Conservation (phyloP, 345 rosid species). For the Ceriops tagal region DNA sequence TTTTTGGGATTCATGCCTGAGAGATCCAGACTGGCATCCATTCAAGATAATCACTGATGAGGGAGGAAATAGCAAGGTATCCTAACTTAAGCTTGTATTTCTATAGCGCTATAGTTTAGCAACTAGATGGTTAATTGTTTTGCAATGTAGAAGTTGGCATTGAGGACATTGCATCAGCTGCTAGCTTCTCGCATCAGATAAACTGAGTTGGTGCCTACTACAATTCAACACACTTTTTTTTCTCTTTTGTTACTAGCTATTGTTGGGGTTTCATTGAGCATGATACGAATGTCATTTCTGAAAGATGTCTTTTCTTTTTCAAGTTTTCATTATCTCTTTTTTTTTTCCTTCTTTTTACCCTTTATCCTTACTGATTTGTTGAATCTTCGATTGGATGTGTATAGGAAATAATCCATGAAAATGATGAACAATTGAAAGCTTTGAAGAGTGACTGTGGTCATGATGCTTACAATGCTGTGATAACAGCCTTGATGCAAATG, state of each 20-base stretch:
- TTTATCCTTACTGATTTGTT: neutral
- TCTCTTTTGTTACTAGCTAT: neutral
- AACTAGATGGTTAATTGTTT: neutral
- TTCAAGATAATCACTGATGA: conserved; percentile 32
- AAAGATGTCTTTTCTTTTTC: neutral
- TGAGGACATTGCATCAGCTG: neutral
- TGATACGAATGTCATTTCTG: neutral
- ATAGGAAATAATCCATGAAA: conserved; percentile 38
- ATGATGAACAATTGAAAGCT: conserved; percentile 38
- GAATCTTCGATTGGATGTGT: neutral
- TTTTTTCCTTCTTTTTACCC: too few species aligned
- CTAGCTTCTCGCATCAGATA: too few species aligned
- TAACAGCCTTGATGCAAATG: conserved; percentile 30
- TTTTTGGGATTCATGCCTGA: conserved; percentile 38
- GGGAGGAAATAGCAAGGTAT: conserved; percentile 34
- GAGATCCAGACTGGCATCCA: conserved; percentile 52
- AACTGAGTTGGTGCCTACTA: too few species aligned
- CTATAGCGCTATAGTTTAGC: too few species aligned
- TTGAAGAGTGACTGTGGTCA: conserved; percentile 36
- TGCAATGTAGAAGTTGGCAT: neutral
- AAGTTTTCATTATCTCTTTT: neutral
- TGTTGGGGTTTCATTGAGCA: neutral
- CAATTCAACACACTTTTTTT: neutral
- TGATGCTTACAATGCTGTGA: conserved; percentile 35
- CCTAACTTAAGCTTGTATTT: neutral